Evolutionary conservation across 257 asterid genomes (phyloP).

Genomic region (Nicotiana paniculata): DNA sequence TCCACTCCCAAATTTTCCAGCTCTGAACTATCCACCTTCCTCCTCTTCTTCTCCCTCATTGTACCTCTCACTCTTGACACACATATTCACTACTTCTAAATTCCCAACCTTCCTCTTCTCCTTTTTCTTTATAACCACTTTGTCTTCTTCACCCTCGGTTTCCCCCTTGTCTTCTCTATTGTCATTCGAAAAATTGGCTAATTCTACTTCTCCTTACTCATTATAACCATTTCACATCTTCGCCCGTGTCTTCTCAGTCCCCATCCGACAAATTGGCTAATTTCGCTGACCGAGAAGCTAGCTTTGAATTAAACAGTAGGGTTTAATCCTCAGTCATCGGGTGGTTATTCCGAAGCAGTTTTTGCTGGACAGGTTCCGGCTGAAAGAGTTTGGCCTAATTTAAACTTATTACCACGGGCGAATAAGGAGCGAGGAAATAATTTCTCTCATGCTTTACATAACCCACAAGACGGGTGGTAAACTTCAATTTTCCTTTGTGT

Average conservation of each 20-base stretch:
- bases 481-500: no score
- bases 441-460: no score
- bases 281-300: neutral
- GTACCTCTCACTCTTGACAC: slow-evolving; percentile 15
- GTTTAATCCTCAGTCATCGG: no score
- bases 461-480: no score
- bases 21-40: slow-evolving; percentile 30
- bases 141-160: slow-evolving; percentile 2
- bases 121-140: neutral
- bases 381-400: no score
- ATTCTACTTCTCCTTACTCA: neutral
- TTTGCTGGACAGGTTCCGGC: no score
- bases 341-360: no score
- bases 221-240: neutral
- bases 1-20: slow-evolving; percentile 11
- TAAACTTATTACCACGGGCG: no score
- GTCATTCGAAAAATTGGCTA: neutral
- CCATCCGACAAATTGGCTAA: neutral
- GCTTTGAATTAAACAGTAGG: neutral
- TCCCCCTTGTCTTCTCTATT: neutral
- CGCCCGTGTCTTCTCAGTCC: slow-evolving; percentile 1
- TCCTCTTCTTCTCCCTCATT: slow-evolving; percentile 32
- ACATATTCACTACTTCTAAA: neutral
- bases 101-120: neutral
- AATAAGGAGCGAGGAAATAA: no score